phyloP scores from a whole-genome alignment of 1,284 basidiomycete species.

The Apiotrichum brassicae region DNA sequence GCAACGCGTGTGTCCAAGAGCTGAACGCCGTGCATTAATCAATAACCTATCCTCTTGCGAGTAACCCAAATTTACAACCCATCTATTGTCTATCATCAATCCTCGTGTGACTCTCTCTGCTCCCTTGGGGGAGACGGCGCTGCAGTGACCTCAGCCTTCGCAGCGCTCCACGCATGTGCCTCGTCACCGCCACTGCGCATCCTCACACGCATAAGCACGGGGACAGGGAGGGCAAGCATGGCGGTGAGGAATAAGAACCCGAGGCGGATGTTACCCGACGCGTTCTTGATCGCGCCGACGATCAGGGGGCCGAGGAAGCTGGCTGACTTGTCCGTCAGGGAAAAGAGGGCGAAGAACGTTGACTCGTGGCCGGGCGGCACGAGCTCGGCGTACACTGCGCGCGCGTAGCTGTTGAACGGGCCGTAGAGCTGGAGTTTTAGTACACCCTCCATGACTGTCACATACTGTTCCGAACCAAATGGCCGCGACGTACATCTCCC shows the following conservation, averaged over 20 bases:
- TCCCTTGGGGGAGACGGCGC: no score
- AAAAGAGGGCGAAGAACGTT: conserved; percentile 70
- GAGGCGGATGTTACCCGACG: conserved; percentile 79
- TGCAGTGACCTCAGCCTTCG: no score
- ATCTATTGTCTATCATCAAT: no score
- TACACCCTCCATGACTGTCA: conserved; percentile 46
- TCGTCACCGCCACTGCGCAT: conserved; percentile 62
- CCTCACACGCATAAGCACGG: conserved; percentile 64
- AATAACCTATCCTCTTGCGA: no score
- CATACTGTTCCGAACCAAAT: conserved; percentile 64
- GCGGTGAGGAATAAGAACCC: conserved; percentile 77
- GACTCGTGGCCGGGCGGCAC: conserved; percentile 45
- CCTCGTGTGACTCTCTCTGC: no score
- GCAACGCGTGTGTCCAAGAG: no score
- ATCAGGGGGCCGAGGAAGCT: conserved; percentile 82
- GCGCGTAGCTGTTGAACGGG: conserved; percentile 43
- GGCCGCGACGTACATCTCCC: conserved; percentile 76
- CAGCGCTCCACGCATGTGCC: conserved; percentile 42
- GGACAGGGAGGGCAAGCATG: conserved; percentile 73
- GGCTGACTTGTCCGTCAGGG: conserved; percentile 70
- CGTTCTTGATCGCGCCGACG: conserved; percentile 76
- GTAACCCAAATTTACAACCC: no score
- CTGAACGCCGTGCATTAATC: no score
- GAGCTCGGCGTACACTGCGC: conserved; percentile 45
- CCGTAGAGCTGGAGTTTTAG: conserved; percentile 35